phyloP scores from a whole-genome alignment of 228 moss, liverwort and hornwort genomes.

The Sphagnum fallax region DNA sequence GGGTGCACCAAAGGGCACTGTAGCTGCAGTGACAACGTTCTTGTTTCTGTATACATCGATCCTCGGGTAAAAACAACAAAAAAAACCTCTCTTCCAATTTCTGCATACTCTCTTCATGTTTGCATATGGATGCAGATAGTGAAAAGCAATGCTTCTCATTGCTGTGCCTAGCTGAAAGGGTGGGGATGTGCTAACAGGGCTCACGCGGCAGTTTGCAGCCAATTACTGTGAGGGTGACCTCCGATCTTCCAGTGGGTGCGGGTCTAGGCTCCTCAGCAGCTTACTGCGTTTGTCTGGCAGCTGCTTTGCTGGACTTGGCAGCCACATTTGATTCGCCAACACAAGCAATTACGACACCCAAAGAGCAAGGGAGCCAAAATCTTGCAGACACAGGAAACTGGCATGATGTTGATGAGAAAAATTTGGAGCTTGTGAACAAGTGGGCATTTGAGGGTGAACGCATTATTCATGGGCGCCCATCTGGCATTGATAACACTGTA shows the following conservation, averaged over 20 bases:
- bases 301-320: slow-evolving; percentile 62
- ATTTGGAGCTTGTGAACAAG: slow-evolving; percentile 66
- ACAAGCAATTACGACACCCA: slow-evolving; percentile 2
- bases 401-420: slow-evolving; percentile 50
- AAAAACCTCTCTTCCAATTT: not conserved
- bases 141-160: too few relatives aligned
- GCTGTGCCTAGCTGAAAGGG: slow-evolving; percentile 13
- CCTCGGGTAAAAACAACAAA: slow-evolving; percentile 62
- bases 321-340: slow-evolving; percentile 47
- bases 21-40: slow-evolving; percentile 65
- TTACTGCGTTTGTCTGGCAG: slow-evolving; percentile 75
- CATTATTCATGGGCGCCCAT: slow-evolving; percentile 89
- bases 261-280: slow-evolving; percentile 98
- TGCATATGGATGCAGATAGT: not conserved
- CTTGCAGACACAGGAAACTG: slow-evolving; percentile 26
- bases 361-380: slow-evolving; percentile 8
- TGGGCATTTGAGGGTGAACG: slow-evolving; percentile 99
- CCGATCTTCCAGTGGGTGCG: slow-evolving; percentile 91
- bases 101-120: not conserved
- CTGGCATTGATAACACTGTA: slow-evolving; percentile 97
- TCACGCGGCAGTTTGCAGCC: slow-evolving; percentile 85
- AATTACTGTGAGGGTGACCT: slow-evolving; percentile 57
- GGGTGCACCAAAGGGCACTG: slow-evolving; percentile 42
- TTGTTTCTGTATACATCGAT: slow-evolving; percentile 78
- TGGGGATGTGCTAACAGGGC: slow-evolving; percentile 23